Conservation (phyloP, 2,329 filamentous ascomycete species). For the Colletotrichum cuscutae region DNA sequence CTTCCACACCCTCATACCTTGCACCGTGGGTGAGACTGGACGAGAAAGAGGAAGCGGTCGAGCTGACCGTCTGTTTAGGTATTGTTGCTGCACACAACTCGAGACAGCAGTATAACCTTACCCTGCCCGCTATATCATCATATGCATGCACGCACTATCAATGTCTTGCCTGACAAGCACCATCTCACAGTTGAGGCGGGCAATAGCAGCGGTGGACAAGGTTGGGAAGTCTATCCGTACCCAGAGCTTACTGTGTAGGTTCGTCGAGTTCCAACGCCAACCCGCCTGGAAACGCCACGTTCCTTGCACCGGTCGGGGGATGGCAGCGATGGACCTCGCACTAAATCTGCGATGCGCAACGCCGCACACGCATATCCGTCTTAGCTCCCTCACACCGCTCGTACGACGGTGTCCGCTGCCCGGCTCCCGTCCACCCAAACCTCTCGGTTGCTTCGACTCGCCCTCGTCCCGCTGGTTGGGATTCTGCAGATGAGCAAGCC, state of each 20-base stretch:
- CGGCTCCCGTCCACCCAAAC: constrained; percentile 18
- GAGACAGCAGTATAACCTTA: not conserved
- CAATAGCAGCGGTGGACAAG: constrained; percentile 15
- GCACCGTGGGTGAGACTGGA: not conserved
- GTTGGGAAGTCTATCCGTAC: not conserved
- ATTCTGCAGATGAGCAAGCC: constrained; percentile 27
- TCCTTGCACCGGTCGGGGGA: constrained; percentile 30
- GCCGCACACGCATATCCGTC: constrained; percentile 35
- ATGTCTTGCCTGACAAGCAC: constrained; percentile 1
- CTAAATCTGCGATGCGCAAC: constrained; percentile 35
- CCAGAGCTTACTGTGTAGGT: constrained; percentile 23
- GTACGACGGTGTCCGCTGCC: constrained; percentile 9
- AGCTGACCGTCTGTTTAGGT: constrained; percentile 13
- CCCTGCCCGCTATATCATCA: not conserved
- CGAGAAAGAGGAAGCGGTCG: not conserved
- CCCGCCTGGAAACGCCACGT: constrained; percentile 28
- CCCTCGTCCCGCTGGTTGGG: constrained; percentile 17
- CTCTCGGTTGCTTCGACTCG: not conserved
- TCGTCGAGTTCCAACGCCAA: constrained; percentile 27
- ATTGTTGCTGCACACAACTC: not conserved
- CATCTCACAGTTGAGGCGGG: constrained; percentile 20
- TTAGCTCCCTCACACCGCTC: constrained; percentile 34
- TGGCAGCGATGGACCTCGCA: constrained; percentile 32
- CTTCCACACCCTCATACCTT: not conserved
- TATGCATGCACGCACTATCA: not conserved